Percentiles rank a stretch among this genome's conserved stretches.
Evolutionary conservation across 129 eudicot species (phyloP).

Genomic region (Arctium minus): DNA sequence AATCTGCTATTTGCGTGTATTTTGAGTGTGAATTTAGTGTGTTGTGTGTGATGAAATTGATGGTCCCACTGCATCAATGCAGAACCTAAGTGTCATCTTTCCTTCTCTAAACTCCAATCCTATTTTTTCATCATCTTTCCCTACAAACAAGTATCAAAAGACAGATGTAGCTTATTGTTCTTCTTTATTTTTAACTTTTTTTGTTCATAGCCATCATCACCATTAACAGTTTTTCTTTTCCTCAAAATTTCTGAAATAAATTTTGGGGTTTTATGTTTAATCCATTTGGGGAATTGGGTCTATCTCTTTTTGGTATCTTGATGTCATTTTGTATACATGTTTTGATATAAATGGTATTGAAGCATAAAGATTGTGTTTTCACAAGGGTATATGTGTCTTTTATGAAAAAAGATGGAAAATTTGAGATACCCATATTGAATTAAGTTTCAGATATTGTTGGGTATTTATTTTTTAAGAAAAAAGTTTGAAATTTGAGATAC

Average conservation of each 20-base stretch:
- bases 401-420: too few species aligned
- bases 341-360: neutral
- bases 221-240: neutral
- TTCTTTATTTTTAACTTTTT: conserved; percentile 20
- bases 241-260: neutral
- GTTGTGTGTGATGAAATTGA: too few species aligned
- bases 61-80: too few species aligned
- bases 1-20: too few species aligned
- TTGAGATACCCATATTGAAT: too few species aligned
- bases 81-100: too few species aligned
- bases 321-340: neutral
- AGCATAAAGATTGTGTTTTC: too few species aligned
- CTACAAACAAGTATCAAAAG: neutral
- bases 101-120: too few species aligned
- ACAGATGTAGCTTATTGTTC: conserved; percentile 1
- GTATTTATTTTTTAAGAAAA: too few species aligned
- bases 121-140: conserved; percentile 8
- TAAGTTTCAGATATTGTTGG: too few species aligned
- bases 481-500: conserved; percentile 14
- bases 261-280: conserved; percentile 29
- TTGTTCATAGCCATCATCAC: conserved; percentile 12
- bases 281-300: conserved; percentile 18
- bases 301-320: conserved; percentile 30
- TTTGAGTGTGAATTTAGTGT: too few species aligned
- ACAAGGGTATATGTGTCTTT: too few species aligned